Conservation (phyloP, 2,329 filamentous ascomycete genomes). For the Paraconiothyrium brasiliense region DNA sequence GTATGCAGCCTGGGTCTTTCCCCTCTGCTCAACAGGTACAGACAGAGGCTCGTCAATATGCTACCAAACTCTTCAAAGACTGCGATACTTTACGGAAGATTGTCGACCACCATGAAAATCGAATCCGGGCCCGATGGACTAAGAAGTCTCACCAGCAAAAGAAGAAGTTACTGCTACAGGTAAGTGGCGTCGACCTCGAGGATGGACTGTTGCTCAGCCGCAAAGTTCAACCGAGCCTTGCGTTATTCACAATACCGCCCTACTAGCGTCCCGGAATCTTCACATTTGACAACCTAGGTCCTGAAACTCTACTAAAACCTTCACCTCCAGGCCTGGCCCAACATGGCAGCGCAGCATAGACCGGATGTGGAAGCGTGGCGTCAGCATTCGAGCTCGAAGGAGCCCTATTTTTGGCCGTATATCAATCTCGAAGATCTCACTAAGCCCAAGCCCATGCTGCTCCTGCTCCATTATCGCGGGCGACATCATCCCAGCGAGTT, state of each 20-base stretch:
- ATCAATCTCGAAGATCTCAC: constrained; percentile 67
- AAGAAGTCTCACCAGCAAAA: constrained; percentile 63
- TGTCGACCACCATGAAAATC: constrained; percentile 57
- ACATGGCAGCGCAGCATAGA: constrained; percentile 61
- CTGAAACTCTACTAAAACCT: too few relatives aligned
- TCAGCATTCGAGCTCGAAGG: constrained; percentile 20
- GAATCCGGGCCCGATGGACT: constrained; percentile 63
- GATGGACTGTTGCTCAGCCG: too few relatives aligned
- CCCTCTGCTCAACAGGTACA: too few relatives aligned
- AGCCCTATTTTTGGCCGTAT: constrained; percentile 58
- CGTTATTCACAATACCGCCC: too few relatives aligned
- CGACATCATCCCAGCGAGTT: constrained; percentile 60
- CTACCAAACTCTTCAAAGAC: too few relatives aligned
- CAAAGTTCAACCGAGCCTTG: too few relatives aligned
- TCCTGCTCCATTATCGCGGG: constrained; percentile 62
- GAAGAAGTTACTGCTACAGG: constrained; percentile 52
- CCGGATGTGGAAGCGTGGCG: constrained; percentile 59
- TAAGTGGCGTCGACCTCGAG: too few relatives aligned
- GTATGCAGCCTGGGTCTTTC: too few relatives aligned
- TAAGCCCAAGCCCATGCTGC: constrained; percentile 56
- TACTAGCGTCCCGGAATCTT: too few relatives aligned
- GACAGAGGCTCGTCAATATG: too few relatives aligned
- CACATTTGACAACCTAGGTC: too few relatives aligned
- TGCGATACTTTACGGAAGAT: too few relatives aligned
- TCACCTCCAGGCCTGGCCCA: constrained; percentile 57